Percentiles rank a stretch among this genome's conserved stretches.
Conservation (phyloP, 306 rosid species). For the Sechiopsis laciniata region DNA sequence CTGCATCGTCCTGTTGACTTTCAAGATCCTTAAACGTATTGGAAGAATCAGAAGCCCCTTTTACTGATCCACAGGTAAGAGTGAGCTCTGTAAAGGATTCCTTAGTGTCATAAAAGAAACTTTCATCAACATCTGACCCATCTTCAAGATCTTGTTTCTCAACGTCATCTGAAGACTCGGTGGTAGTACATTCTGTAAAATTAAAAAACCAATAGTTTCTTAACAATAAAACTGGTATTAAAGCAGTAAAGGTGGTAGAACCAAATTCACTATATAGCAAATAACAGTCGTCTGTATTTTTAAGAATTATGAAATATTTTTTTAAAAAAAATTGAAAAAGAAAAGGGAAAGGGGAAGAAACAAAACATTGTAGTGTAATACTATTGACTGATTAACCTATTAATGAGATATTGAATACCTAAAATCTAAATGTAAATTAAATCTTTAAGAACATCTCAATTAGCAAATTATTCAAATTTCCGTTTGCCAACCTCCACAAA, state of each 20-base stretch:
- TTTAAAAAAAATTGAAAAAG: neutral
- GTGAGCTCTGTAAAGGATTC: slow-evolving; percentile 63
- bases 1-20: slow-evolving; percentile 34
- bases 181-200: slow-evolving; percentile 78
- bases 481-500: neutral
- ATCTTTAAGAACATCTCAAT: neutral
- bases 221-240: slow-evolving; percentile 20
- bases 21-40: slow-evolving; percentile 31
- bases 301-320: neutral
- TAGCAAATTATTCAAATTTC: slow-evolving; percentile 4
- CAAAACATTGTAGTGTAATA: neutral
- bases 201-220: neutral
- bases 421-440: too few species aligned
- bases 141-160: slow-evolving; percentile 89
- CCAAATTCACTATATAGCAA: neutral
- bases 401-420: neutral
- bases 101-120: slow-evolving; percentile 56
- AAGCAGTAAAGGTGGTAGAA: neutral
- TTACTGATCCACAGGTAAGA: slow-evolving; percentile 36
- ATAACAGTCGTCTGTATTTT: neutral
- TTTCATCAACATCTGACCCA: slow-evolving; percentile 81
- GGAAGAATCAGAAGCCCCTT: slow-evolving; percentile 31
- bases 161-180: slow-evolving; percentile 84
- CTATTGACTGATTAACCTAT: neutral
- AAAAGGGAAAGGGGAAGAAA: neutral